Percentiles rank a stretch among this genome's conserved stretches.
phyloP scores from a whole-genome alignment of 2,329 filamentous ascomycete species.

The Neobulgaria alba region DNA sequence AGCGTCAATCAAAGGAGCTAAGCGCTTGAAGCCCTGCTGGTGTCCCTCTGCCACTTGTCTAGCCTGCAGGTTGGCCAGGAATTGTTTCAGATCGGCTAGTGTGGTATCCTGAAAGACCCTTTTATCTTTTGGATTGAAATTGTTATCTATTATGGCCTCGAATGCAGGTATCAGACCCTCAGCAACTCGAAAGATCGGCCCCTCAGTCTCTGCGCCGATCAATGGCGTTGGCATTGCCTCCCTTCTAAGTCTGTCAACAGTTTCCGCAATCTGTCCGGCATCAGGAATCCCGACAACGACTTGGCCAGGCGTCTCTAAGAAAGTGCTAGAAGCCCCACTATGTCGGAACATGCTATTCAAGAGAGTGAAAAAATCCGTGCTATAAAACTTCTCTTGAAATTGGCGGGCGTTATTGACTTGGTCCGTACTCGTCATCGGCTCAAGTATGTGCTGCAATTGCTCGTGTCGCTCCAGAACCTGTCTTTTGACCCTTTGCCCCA shows the following conservation, averaged over 20 bases:
- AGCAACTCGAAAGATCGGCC: neutral
- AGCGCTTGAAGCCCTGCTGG: constrained; percentile 23
- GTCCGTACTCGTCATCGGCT: neutral
- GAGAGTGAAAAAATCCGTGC: constrained; percentile 1
- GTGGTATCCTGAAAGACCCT: constrained; percentile 2
- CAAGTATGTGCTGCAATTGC: neutral
- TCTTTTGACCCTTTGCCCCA: neutral
- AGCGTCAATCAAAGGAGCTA: constrained; percentile 25
- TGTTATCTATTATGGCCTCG: neutral
- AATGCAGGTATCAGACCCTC: neutral
- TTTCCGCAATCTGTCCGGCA: constrained; percentile 2
- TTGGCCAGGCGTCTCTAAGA: neutral
- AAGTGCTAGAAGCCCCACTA: neutral
- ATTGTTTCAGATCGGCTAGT: constrained; percentile 3
- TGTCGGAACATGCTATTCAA: constrained; percentile 3
- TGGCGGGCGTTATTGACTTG: neutral
- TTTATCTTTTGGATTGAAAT: constrained; percentile 2
- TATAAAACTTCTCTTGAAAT: constrained; percentile 1
- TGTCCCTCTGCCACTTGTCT: constrained; percentile 22
- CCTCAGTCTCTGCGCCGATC: neutral
- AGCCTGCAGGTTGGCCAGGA: constrained; percentile 14
- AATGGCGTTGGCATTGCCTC: constrained; percentile 1
- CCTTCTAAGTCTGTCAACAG: constrained; percentile 1
- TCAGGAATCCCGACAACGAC: neutral
- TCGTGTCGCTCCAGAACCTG: constrained; percentile 1